Base-by-base conservation (phyloP, 148 eudicot species). In the Vaccinium corymbosum region DNA sequence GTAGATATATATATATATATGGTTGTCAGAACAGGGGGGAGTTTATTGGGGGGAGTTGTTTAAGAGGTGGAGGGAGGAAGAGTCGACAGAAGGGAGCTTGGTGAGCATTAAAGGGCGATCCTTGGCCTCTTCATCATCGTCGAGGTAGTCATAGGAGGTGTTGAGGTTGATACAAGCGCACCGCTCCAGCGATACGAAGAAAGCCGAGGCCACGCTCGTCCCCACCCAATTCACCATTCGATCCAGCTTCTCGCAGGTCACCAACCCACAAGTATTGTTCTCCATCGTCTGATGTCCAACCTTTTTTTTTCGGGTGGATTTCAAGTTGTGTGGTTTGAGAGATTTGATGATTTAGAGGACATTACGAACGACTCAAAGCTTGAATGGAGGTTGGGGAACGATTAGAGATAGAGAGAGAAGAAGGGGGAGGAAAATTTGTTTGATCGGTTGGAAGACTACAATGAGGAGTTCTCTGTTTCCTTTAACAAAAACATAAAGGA, bases 161-260 rank as follows among this genome's bases (percentile, higher is more conserved):
- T 64, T 87, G 79, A 87, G 84, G 84, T 87, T 87, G 81, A 87
- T 84, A 82, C 89, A 87, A 27, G 83, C 79, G 76, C 89, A 87
- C 1, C 89, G 81, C 80, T 87, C 89, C 25, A 87, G 77, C 20
- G 89, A 87, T 22, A 84, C 78, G 78, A 87, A 84, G 80, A 87
- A 87, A 17, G 84, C 85, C 14, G 89, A 56, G 0, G 84, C 89
- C 19, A 87, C 84, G 80, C 82, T 87, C 71, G 79, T 49, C 2
- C 89, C 86, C 17, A 84, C 86, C 89, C 89, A 87, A n/a, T 78
- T 87, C 56, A 85, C 89, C 73, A 84, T 38, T 77, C 66, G 81
- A 77, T 84, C 86, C 59, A 84, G 14, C 83, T 66, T 79, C 29
- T 84, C 86, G 79, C 86, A 84, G 57, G 86, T 50, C 70, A 80